Conservation (phyloP, 352 stramenopile genomes). For the Pythium volutum region DNA sequence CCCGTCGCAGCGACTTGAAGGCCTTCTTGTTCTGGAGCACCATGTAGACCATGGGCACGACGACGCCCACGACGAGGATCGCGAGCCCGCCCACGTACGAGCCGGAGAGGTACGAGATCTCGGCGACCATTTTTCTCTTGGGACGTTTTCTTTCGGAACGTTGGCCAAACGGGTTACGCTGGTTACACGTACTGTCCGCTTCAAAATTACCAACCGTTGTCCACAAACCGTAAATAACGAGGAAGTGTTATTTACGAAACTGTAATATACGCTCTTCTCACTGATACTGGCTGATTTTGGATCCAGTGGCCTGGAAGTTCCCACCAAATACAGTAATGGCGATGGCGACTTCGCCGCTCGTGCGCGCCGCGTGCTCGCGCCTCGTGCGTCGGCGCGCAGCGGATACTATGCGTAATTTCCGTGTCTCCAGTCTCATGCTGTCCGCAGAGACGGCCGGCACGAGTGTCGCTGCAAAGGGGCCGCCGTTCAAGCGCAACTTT, state of each 20-base stretch:
- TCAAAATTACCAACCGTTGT: neutral
- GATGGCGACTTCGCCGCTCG: conserved; percentile 9
- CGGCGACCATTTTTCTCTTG: conserved; percentile 22
- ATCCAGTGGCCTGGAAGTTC: conserved; percentile 16
- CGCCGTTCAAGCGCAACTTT: conserved; percentile 72
- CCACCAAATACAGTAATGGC: neutral
- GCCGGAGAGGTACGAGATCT: conserved; percentile 69
- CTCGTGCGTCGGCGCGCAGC: conserved; percentile 4
- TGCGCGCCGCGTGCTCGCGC: conserved; percentile 1
- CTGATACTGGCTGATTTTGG: conserved; percentile 3
- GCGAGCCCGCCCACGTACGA: conserved; percentile 65
- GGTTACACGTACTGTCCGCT: neutral
- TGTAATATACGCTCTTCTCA: neutral
- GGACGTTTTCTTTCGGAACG: neutral
- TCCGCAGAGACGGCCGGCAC: neutral
- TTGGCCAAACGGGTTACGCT: neutral
- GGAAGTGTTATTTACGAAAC: neutral
- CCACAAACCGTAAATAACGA: no score
- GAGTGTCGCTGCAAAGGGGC: conserved; percentile 8
- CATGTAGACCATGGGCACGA: conserved; percentile 84
- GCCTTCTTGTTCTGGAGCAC: conserved; percentile 86
- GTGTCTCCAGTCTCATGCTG: neutral
- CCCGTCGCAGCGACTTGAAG: conserved; percentile 75
- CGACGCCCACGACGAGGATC: conserved; percentile 64
- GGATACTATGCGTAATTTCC: neutral